phyloP scores from a whole-genome alignment of 371 early-diverging fungal species.

The Mucor sp. region DNA sequence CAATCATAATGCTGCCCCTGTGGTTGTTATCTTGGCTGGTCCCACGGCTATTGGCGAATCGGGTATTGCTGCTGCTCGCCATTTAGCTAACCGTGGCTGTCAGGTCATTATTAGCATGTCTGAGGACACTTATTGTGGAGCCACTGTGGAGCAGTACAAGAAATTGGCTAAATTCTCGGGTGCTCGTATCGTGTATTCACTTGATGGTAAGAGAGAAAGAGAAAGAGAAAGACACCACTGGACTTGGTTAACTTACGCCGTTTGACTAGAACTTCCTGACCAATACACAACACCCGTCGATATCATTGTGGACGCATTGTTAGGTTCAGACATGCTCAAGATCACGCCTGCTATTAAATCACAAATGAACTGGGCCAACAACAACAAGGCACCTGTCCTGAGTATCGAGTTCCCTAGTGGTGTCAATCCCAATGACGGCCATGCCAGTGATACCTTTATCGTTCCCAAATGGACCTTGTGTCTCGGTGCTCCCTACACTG shows the following conservation, averaged over 20 bases:
- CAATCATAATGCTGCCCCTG: slow-evolving; percentile 76
- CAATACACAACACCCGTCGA: slow-evolving; percentile 68
- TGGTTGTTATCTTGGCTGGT: slow-evolving; percentile 74
- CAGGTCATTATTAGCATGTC: slow-evolving; percentile 64
- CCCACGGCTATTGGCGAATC: slow-evolving; percentile 78
- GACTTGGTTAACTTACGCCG: too few relatives aligned
- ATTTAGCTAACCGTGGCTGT: slow-evolving; percentile 79
- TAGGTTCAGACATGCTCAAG: slow-evolving; percentile 50
- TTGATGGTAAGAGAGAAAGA: slow-evolving; percentile 28
- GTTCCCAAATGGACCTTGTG: slow-evolving; percentile 78
- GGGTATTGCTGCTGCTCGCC: slow-evolving; percentile 74
- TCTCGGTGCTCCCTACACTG: slow-evolving; percentile 74
- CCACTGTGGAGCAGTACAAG: slow-evolving; percentile 23
- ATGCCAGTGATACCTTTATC: slow-evolving; percentile 30
- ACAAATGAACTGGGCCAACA: slow-evolving; percentile 78
- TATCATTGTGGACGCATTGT: slow-evolving; percentile 76
- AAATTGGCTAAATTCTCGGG: slow-evolving; percentile 36
- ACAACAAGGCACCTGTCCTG: slow-evolving; percentile 69
- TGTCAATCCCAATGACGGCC: slow-evolving; percentile 57
- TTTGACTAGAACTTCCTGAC: slow-evolving; percentile 45
- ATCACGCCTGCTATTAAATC: slow-evolving; percentile 3
- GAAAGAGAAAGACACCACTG: too few relatives aligned
- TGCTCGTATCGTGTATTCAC: slow-evolving; percentile 27
- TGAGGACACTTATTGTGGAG: slow-evolving; percentile 10
- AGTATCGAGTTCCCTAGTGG: slow-evolving; percentile 80